Conservation (phyloP, 2,329 filamentous ascomycete genomes). For the Ceratocystis variospora region DNA sequence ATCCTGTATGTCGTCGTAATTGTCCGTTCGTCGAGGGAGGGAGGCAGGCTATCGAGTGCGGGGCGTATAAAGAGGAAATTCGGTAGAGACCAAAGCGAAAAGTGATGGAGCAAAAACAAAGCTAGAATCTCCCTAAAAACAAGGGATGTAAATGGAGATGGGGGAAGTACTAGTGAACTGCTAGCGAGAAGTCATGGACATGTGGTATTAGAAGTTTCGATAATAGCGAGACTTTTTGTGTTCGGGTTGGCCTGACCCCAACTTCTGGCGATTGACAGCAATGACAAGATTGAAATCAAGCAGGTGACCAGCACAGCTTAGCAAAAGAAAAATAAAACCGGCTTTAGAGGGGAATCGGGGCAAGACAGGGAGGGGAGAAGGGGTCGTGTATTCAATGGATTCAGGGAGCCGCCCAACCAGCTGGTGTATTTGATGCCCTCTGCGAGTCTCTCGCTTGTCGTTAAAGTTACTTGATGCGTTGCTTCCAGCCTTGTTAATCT, state of each 20-base stretch:
- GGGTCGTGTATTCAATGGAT: not conserved
- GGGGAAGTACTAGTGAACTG: not conserved
- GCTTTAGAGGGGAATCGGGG: not conserved
- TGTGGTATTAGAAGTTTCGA: not conserved
- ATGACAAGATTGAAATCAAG: not conserved
- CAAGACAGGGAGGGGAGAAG: not conserved
- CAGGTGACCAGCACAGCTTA: not conserved
- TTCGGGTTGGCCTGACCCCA: not conserved
- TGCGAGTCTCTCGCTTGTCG: too few relatives aligned
- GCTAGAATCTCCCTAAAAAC: not conserved
- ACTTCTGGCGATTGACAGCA: not conserved
- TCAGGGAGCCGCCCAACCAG: not conserved
- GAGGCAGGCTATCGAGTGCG: not conserved
- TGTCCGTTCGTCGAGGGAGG: not conserved
- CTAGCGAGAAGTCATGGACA: conserved; percentile 1
- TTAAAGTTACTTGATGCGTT: too few relatives aligned
- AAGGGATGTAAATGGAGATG: not conserved
- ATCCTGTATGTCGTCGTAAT: not conserved
- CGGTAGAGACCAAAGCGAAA: not conserved
- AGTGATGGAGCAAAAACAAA: not conserved
- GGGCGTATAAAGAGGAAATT: not conserved
- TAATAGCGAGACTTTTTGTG: not conserved
- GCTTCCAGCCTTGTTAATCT: too few relatives aligned
- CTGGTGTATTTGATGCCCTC: not conserved
- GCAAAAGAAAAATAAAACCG: not conserved